Percentiles rank a stretch among this genome's conserved stretches.
phyloP scores from a whole-genome alignment of 805 yeast genomes.

The Zygosaccharomyces gambellarensis region DNA sequence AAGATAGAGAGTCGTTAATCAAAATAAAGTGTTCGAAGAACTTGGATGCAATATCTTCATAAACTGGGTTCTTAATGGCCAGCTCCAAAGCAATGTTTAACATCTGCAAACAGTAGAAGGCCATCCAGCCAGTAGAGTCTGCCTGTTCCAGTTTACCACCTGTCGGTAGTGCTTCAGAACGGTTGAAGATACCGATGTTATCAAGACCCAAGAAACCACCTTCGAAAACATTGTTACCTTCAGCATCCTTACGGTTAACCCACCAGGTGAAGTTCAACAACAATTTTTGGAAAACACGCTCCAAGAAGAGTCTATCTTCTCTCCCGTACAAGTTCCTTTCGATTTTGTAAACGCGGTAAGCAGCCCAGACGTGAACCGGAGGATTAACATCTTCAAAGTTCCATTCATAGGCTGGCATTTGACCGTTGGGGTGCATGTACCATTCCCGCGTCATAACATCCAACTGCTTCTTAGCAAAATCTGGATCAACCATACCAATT shows the following conservation, averaged over 20 bases:
- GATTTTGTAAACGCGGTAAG: slow-evolving; percentile 78
- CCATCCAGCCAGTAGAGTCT: slow-evolving; percentile 98
- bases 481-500: slow-evolving; percentile 88
- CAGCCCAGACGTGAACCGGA: slow-evolving; percentile 96
- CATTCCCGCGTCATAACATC: slow-evolving; percentile 86
- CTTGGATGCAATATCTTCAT: slow-evolving; percentile 90
- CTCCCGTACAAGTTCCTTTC: slow-evolving; percentile 81
- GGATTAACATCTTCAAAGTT: slow-evolving; percentile 94
- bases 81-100: slow-evolving; percentile 86
- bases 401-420: slow-evolving; percentile 96
- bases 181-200: slow-evolving; percentile 86
- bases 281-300: slow-evolving; percentile 87
- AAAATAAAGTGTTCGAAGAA: slow-evolving; percentile 88
- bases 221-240: slow-evolving; percentile 85
- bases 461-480: slow-evolving; percentile 82
- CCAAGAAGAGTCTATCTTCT: slow-evolving; percentile 77
- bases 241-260: slow-evolving; percentile 86
- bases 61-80: slow-evolving; percentile 77
- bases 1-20: slow-evolving; percentile 92
- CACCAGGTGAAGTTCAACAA: slow-evolving; percentile 93
- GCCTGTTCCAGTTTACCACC: slow-evolving; percentile 91
- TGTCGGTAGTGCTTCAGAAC: slow-evolving; percentile 90
- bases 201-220: slow-evolving; percentile 93
- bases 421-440: slow-evolving; percentile 99
- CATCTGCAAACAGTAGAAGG: slow-evolving; percentile 85